These are phyloP conservation scores for Colletotrichum somersetense DNA, from an alignment of 2,329 filamentous ascomycete species.

Conservation along the genomic window DNA sequence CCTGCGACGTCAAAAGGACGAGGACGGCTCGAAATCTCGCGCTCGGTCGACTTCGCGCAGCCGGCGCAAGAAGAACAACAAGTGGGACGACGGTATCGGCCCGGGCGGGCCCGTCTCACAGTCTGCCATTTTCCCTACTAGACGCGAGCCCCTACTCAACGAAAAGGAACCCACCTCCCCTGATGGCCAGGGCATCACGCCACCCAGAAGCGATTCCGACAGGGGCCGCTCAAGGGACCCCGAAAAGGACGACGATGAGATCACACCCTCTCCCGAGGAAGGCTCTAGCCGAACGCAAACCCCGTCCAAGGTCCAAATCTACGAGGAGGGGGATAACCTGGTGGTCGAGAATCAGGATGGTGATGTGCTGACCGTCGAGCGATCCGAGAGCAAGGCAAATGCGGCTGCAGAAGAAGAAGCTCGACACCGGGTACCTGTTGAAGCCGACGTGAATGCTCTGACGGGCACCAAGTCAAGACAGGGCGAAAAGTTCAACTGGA, in stretches of 20 bases:
- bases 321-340: constrained; percentile 82
- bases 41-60: constrained; percentile 66
- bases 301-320: constrained; percentile 71
- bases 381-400: constrained; percentile 52
- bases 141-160: constrained; percentile 49
- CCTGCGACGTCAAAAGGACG: constrained; percentile 84
- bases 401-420: constrained; percentile 35
- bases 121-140: constrained; percentile 85
- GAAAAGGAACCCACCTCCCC: constrained; percentile 46
- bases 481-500: constrained; percentile 54
- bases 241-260: constrained; percentile 35
- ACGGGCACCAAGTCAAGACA: constrained; percentile 47
- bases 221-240: constrained; percentile 32
- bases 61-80: constrained; percentile 70
- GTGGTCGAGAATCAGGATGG: constrained; percentile 89
- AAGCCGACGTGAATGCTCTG: constrained; percentile 17
- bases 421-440: constrained; percentile 14
- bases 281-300: constrained; percentile 30
- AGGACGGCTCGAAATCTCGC: constrained; percentile 65
- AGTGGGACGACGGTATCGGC: constrained; percentile 77
- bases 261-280: constrained; percentile 35
- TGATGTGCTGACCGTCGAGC: constrained; percentile 80
- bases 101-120: constrained; percentile 90
- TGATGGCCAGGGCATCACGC: constrained; percentile 40
- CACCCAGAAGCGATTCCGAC: constrained; percentile 26